These are phyloP conservation scores for Atkinsonella texensis DNA, from an alignment of 2,329 filamentous ascomycete species.

Conservation along the genomic window DNA sequence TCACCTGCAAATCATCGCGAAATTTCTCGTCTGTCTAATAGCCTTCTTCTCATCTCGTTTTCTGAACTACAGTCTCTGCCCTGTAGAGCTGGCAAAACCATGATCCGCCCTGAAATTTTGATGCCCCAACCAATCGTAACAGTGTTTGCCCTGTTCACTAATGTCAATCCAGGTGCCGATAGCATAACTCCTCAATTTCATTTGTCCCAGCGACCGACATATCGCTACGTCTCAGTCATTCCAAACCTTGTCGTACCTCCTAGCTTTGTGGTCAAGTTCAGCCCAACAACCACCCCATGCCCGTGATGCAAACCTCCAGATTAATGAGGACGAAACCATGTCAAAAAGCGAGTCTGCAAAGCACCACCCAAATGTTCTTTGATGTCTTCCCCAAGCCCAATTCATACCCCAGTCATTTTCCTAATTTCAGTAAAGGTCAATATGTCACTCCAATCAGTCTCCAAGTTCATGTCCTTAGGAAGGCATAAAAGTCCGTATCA, in stretches of 20 bases:
- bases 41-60: too few species aligned
- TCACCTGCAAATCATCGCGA: too few species aligned
- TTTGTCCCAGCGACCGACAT: neutral
- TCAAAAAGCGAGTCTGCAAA: neutral
- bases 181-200: conserved; percentile 4
- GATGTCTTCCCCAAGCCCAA: neutral
- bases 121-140: neutral
- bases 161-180: neutral
- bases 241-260: neutral
- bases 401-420: neutral
- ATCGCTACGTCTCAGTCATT: neutral
- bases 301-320: neutral
- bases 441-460: neutral
- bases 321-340: neutral
- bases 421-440: neutral
- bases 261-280: neutral
- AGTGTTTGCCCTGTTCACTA: neutral
- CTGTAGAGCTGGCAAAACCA: neutral
- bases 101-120: neutral
- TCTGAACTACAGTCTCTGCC: neutral
- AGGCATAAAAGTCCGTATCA: neutral
- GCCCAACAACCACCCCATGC: neutral
- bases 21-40: too few species aligned
- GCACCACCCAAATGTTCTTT: neutral
- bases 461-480: neutral